Base-by-base conservation (phyloP, 108 stramenopile genomes). In the Aurantiochytrium sp. region DNA sequence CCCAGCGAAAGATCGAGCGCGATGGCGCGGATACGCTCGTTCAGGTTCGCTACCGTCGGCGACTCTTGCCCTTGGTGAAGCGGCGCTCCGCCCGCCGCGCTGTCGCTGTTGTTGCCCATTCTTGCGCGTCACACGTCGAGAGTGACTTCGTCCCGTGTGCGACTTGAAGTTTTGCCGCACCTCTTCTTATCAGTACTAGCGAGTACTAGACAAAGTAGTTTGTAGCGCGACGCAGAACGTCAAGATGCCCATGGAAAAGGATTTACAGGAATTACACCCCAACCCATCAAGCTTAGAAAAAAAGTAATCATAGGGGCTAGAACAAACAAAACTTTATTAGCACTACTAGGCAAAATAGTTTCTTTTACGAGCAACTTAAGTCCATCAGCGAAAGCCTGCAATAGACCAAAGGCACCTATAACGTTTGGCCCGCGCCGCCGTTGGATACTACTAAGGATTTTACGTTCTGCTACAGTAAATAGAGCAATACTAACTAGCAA, bases 401-500 rank as follows among this genome's bases (percentile, higher is more conserved):
- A 19, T 43, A 49, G 45, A 35, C 58, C 59, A 89, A 89, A 59
- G 87, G 55, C 49, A 51, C 88, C n/a, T 83, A 55, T 89, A 91
- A 83, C 45, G 57, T 57, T 89, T n/a, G n/a, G 88, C 21, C 44
- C n/a, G 4, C 59, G n/a, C 55, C 88, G 45, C 87, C 88, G 60
- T 89, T 58, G 25, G 89, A 91, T 72, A 89, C 49, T 73, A 89
- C 58, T 89, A 25, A 69, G 89, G 73, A 91, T 89, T 73, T 72
- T 51, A 87, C 73, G 49, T 29, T 42, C 72, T 72, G 58, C 60
- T 83, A 73, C 45, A 73, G 72, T 89, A 71, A 60, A 88, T 47
- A 49, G 18, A 3, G 59, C 88, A 89, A 72, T 89, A 25, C n/a
- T 89, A 14, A 60, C 59, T 44, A 89, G 60, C 51, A 89, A 72